A percentile compares a stretch with the other conserved stretches of the same genome.
phyloP scores from a whole-genome alignment of 2,329 filamentous ascomycete species.

The Epichloe gansuensis region DNA sequence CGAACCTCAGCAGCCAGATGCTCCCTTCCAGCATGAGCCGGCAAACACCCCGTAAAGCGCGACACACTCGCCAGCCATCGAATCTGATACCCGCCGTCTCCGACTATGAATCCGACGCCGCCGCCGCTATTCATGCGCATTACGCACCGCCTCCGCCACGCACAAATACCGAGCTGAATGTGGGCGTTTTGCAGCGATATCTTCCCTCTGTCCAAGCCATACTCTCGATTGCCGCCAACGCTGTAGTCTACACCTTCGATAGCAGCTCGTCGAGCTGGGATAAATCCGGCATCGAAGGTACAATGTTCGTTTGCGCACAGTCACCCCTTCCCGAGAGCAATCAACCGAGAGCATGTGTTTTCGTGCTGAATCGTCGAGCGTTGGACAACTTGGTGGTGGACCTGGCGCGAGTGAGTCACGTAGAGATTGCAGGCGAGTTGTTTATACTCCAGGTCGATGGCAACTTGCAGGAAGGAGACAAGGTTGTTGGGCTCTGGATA shows the following conservation, averaged over 20 bases:
- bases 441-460: conserved; percentile 34
- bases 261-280: conserved; percentile 59
- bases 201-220: conserved; percentile 61
- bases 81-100: conserved; percentile 30
- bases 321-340: conserved; percentile 26
- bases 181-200: conserved; percentile 71
- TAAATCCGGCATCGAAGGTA: conserved; percentile 74
- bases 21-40: conserved; percentile 27
- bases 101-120: conserved; percentile 56
- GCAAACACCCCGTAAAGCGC: conserved; percentile 26
- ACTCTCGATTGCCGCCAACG: conserved; percentile 70
- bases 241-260: conserved; percentile 73
- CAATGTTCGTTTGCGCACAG: conserved; percentile 72
- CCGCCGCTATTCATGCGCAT: conserved; percentile 28
- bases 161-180: conserved; percentile 76
- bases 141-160: conserved; percentile 40
- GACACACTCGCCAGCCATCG: conserved; percentile 29
- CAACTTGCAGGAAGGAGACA: conserved; percentile 21
- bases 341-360: conserved; percentile 41
- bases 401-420: conserved; percentile 45
- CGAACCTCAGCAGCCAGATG: background rate
- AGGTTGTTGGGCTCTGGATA: conserved; percentile 42
- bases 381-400: conserved; percentile 59
- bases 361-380: conserved; percentile 60
- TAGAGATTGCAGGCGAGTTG: conserved; percentile 48